Evolutionary conservation across 2,329 filamentous ascomycete genomes (phyloP), one percentile per base, ranked within the genome.

Genomic region (Leptoxyphium fumago): DNA sequence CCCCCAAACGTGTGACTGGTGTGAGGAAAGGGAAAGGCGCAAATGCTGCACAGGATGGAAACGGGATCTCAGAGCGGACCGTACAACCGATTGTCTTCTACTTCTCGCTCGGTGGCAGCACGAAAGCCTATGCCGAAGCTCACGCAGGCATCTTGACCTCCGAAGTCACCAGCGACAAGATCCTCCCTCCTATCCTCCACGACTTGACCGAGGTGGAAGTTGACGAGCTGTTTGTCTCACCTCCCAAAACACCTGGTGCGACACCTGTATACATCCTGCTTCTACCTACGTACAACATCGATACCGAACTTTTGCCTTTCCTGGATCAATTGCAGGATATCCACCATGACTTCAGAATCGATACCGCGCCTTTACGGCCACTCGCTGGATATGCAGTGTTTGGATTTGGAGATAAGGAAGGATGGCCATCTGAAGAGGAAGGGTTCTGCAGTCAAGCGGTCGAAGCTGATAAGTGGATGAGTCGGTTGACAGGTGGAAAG

Each of bases 291-390:
- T 96, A 95, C 69, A 93, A 96, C 58, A 94, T 95, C 56, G 89
- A 95, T 57, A 89, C 84, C 7, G 83, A 93, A 52, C 77, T 94
- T 52, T 83, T 88, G 57, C 89, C 78, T 13, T 88, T 96, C 60
- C 69, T 96, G 18, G 79, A 85, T 50, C 86, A 94, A 60, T 67
- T 98, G 5, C 74, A 83, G 58, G 89, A 98, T 61, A 96, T 88
- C 0, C 89, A 96, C 59, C 79, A 96, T 65, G 91, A 98, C 62
- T 96, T 96, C 69, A 78, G 89, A 46, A 93, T 98, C 52, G 88
- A 96, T 55, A 94, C 87, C 0, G 81, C 84, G 0, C 82, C 91
- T 1, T 65, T 98, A 40, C 79, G 81, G 0, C 67, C 72, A 1
- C 64, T 96, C 13, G 68, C 88, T 2, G 89, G 89, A 8, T 96